Evolutionary conservation across 805 yeast genomes (phyloP).

Genomic region (Cyberlindnera misumaiensis): DNA sequence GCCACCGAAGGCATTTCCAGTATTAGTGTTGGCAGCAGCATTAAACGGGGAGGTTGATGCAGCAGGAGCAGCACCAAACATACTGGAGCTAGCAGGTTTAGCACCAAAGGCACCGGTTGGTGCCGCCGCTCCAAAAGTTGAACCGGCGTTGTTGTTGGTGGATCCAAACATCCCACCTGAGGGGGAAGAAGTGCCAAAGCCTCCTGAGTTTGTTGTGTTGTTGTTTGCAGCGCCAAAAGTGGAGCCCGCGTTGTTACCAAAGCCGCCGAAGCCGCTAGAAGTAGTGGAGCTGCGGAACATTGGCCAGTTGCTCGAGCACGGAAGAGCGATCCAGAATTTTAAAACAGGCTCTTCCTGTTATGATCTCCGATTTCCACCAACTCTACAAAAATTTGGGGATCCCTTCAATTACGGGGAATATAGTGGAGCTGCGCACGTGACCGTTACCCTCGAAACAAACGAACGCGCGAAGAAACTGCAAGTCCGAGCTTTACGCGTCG

Average conservation of each 20-base stretch:
- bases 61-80: slow-evolving; percentile 18
- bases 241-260: slow-evolving; percentile 26
- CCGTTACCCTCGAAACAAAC: too few relatives aligned
- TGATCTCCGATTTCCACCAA: too few relatives aligned
- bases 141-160: slow-evolving; percentile 20
- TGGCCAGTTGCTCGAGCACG: not conserved
- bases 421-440: too few relatives aligned
- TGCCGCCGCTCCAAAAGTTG: slow-evolving; percentile 21
- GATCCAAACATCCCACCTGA: slow-evolving; percentile 34
- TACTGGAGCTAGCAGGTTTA: slow-evolving; percentile 19
- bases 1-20: slow-evolving; percentile 24
- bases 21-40: slow-evolving; percentile 22
- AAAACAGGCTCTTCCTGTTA: too few relatives aligned
- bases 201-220: slow-evolving; percentile 9
- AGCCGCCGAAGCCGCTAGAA: slow-evolving; percentile 27
- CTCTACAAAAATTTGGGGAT: too few relatives aligned
- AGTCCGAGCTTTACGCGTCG: not conserved
- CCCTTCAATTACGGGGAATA: too few relatives aligned
- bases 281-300: slow-evolving; percentile 24
- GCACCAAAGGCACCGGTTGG: slow-evolving; percentile 18
- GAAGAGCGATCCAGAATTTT: too few relatives aligned
- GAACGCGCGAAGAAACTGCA: not conserved
- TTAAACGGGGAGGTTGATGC: slow-evolving; percentile 1
- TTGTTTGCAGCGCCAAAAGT: slow-evolving; percentile 22
- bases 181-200: slow-evolving; percentile 20